Conservation (phyloP, 257 asterid genomes). For the Leonotis leonurus region DNA sequence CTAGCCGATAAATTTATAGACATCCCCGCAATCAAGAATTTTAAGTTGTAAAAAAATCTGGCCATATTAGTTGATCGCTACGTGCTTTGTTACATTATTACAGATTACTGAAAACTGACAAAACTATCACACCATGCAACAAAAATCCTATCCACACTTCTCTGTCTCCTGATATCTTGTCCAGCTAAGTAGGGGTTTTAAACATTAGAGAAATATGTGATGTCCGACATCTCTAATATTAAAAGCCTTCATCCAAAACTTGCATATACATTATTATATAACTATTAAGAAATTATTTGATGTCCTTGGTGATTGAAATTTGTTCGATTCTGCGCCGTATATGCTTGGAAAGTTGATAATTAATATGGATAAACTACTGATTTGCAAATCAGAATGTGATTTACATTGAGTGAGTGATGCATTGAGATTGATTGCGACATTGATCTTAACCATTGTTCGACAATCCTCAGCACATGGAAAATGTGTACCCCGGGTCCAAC, state of each 20-base stretch:
- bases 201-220: background rate
- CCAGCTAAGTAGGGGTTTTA: background rate
- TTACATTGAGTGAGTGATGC: background rate
- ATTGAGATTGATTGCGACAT: constrained; percentile 9
- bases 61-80: background rate
- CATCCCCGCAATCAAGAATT: background rate
- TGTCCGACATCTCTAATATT: background rate
- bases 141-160: background rate
- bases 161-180: constrained; percentile 9
- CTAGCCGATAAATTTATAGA: background rate
- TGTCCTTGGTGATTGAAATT: background rate
- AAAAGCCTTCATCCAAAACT: background rate
- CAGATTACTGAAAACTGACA: constrained; percentile 10
- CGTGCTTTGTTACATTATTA: constrained; percentile 2
- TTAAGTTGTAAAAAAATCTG: background rate
- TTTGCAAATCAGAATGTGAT: background rate
- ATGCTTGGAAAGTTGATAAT: background rate
- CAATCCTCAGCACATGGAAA: constrained; percentile 81
- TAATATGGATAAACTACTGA: constrained; percentile 2
- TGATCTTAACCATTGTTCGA: constrained; percentile 13
- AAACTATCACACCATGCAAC: constrained; percentile 5
- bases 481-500: constrained; percentile 84
- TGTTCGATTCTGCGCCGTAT: no score
- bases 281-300: background rate
- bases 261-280: background rate